Evolutionary conservation across 148 eudicot genomes (phyloP).

Genomic region (Chenopodium quinoa): DNA sequence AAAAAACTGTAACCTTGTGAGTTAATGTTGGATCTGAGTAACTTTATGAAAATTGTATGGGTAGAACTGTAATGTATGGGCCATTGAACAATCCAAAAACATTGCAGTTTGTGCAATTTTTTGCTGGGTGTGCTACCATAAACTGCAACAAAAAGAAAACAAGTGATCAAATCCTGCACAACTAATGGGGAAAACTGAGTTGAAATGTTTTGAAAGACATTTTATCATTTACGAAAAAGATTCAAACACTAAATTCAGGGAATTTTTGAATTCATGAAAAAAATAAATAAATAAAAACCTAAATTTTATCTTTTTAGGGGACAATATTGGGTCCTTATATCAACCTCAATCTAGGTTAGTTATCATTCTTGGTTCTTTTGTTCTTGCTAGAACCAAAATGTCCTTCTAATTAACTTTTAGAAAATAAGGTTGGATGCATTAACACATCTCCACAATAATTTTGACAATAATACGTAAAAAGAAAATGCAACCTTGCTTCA

Average conservation of each 20-base stretch:
- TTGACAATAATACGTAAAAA: background rate
- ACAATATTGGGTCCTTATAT: slow-evolving; percentile 29
- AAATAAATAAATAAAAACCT: too few relatives aligned
- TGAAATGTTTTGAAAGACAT: slow-evolving; percentile 14
- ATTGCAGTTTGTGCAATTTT: slow-evolving; percentile 31
- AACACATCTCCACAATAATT: background rate
- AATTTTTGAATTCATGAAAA: slow-evolving; percentile 1
- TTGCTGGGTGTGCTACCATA: slow-evolving; percentile 32
- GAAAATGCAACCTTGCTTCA: slow-evolving; percentile 1
- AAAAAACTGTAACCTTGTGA: background rate
- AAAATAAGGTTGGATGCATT: too few relatives aligned
- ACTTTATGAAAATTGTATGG: slow-evolving; percentile 35
- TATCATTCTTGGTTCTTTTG: background rate
- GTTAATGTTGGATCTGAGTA: background rate
- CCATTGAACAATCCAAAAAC: slow-evolving; percentile 21
- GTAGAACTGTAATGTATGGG: slow-evolving; percentile 34
- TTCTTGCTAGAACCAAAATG: slow-evolving; percentile 5
- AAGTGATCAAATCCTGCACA: slow-evolving; percentile 30
- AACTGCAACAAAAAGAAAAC: slow-evolving; percentile 26
- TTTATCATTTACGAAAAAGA: slow-evolving; percentile 18
- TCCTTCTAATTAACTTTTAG: background rate
- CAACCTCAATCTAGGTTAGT: background rate
- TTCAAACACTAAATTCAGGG: slow-evolving; percentile 15
- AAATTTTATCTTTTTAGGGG: slow-evolving; percentile 9
- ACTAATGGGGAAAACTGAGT: slow-evolving; percentile 15